These are phyloP conservation scores for Trametes cinnabarina DNA, from an alignment of 768 basidiomycete genomes.

Conservation along the genomic window DNA sequence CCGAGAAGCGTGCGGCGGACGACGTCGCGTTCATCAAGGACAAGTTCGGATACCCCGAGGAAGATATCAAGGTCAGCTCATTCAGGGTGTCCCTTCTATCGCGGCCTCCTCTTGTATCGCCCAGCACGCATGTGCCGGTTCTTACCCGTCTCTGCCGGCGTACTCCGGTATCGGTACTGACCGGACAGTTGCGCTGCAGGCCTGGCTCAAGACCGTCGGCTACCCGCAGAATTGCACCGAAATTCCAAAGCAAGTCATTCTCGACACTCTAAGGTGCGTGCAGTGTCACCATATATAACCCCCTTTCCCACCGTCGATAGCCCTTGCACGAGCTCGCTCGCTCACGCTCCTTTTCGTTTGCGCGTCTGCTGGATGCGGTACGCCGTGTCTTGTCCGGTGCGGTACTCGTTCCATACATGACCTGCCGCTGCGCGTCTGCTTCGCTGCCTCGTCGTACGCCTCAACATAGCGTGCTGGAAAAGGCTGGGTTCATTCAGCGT, in stretches of 20 bases:
- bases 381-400: slow-evolving; percentile 6
- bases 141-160: background rate
- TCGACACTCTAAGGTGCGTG: slow-evolving; percentile 66
- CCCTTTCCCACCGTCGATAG: background rate
- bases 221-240: slow-evolving; percentile 67
- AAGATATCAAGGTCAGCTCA: slow-evolving; percentile 67
- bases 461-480: slow-evolving; percentile 57
- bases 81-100: no score
- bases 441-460: no score
- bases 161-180: no score
- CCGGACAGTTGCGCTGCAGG: no score
- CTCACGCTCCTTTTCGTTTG: background rate
- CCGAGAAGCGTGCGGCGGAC: slow-evolving; percentile 50
- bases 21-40: slow-evolving; percentile 75
- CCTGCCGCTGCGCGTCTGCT: background rate
- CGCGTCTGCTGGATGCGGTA: slow-evolving; percentile 2
- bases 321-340: background rate
- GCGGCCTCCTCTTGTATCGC: background rate
- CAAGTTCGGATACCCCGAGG: slow-evolving; percentile 77
- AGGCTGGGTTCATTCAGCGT: slow-evolving; percentile 69
- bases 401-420: background rate
- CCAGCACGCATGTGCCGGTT: no score
- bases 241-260: slow-evolving; percentile 64
- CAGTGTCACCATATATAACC: background rate
- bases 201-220: slow-evolving; percentile 78